Percentiles rank a stretch among this genome's conserved stretches.
These are phyloP conservation scores for Candida gorgasii DNA, from an alignment of 805 yeast genomes.

Conservation along the genomic window DNA sequence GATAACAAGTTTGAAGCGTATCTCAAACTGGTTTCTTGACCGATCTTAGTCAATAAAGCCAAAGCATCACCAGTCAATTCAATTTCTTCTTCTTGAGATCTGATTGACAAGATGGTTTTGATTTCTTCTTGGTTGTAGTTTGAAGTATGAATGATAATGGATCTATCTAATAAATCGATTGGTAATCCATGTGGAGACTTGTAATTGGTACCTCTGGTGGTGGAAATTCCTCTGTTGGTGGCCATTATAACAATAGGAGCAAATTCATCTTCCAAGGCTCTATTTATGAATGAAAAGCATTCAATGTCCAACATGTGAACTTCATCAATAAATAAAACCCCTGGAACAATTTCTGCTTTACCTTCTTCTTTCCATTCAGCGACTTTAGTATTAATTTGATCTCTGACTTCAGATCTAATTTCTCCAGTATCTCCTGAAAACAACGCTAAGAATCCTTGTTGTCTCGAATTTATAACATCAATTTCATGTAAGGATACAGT, in stretches of 20 bases:
- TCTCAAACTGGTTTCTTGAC: conserved; percentile 85
- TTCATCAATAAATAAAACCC: conserved; percentile 96
- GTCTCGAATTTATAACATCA: conserved; percentile 95
- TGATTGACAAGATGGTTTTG: conserved; percentile 78
- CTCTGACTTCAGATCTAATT: conserved; percentile 91
- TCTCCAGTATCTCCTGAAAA: conserved; percentile 98
- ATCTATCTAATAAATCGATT: conserved; percentile 87
- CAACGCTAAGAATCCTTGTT: conserved; percentile 95
- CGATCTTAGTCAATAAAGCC: conserved; percentile 84
- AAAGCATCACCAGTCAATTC: conserved; percentile 80
- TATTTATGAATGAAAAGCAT: conserved; percentile 90
- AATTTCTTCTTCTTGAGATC: conserved; percentile 94
- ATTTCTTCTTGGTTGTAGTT: conserved; percentile 81
- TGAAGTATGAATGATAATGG: conserved; percentile 86
- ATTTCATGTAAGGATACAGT: conserved; percentile 97
- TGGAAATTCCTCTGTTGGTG: conserved; percentile 93
- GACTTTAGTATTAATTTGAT: conserved; percentile 93
- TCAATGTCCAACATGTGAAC: conserved; percentile 98
- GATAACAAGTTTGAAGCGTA: conserved; percentile 90
- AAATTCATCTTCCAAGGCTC: conserved; percentile 95
- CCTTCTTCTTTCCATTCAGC: conserved; percentile 99
- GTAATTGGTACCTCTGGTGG: conserved; percentile 89
- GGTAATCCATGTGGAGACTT: conserved; percentile 98
- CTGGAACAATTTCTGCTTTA: conserved; percentile 96
- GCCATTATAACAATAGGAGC: conserved; percentile 99